Evolutionary conservation across 2,329 filamentous ascomycete species (phyloP).

Genomic region (Calonectria crousiana): DNA sequence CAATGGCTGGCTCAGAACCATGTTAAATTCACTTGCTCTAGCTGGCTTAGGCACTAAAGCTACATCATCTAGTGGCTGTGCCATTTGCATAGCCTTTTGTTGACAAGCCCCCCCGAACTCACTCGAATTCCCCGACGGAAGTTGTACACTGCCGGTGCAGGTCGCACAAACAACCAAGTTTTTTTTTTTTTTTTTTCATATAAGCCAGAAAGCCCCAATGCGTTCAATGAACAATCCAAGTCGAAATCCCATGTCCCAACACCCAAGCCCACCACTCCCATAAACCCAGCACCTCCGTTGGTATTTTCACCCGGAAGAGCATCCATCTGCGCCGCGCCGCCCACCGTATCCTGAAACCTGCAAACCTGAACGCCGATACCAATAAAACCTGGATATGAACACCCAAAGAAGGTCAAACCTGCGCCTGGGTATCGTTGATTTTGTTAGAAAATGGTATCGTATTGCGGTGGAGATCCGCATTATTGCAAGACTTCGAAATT

Average conservation of each 20-base stretch:
- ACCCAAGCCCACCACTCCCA: not conserved
- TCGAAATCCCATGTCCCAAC: not conserved
- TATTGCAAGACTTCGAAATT: constrained; percentile 11
- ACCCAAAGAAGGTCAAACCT: not conserved
- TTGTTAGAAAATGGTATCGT: not conserved
- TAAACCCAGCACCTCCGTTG: not conserved
- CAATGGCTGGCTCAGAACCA: not conserved
- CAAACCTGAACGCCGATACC: constrained; percentile 18
- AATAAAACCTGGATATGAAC: not conserved
- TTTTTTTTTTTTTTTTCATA: not conserved
- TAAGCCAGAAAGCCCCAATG: not conserved
- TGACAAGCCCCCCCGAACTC: not conserved
- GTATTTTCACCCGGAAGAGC: constrained; percentile 7
- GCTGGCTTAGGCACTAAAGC: not conserved
- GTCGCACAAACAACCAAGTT: not conserved
- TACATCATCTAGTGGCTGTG: not conserved
- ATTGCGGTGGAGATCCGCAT: not conserved
- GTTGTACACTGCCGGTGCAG: not conserved
- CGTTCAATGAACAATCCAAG: not conserved
- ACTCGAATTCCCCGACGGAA: not conserved
- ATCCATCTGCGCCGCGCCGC: constrained; percentile 12
- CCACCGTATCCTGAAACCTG: not conserved
- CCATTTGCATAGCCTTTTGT: not conserved
- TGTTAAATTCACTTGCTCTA: not conserved
- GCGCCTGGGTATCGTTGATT: constrained; percentile 3